Conservation (phyloP, 2,329 filamentous ascomycete genomes). For the Claviceps quebecensis region DNA sequence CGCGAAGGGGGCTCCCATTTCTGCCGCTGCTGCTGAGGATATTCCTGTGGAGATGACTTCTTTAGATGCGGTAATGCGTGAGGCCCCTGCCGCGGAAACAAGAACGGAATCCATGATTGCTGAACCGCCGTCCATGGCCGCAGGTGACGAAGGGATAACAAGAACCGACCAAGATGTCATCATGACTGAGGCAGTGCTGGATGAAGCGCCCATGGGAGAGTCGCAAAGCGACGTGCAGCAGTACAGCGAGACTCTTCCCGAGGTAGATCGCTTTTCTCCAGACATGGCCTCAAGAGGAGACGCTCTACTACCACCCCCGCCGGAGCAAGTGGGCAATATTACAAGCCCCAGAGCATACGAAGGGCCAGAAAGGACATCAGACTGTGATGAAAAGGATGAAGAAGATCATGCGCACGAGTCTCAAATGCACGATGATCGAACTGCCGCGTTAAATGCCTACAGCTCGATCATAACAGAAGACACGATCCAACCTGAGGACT, state of each 20-base stretch:
- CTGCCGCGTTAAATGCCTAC: conserved; percentile 12
- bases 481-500: conserved; percentile 24
- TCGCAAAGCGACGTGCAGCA: neutral
- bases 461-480: conserved; percentile 24
- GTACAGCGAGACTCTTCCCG: neutral
- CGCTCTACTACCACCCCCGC: conserved; percentile 21
- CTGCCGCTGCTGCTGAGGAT: neutral
- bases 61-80: neutral
- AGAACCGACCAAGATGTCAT: conserved; percentile 14
- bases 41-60: conserved; percentile 3
- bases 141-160: conserved; percentile 16
- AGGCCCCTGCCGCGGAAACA: conserved; percentile 4
- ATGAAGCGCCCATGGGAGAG: conserved; percentile 5
- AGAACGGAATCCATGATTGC: conserved; percentile 13
- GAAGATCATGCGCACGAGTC: conserved; percentile 13
- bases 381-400: conserved; percentile 14
- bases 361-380: conserved; percentile 10
- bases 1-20: neutral
- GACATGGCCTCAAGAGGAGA: conserved; percentile 6
- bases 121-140: conserved; percentile 19
- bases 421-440: conserved; percentile 10
- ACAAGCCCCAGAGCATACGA: conserved; percentile 19
- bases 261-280: neutral
- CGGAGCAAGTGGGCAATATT: conserved; percentile 27
- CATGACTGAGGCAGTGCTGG: neutral